Evolutionary conservation across 2,329 filamentous ascomycete genomes (phyloP), one percentile per base, ranked within the genome.

Genomic region (Cercospora beticola): DNA sequence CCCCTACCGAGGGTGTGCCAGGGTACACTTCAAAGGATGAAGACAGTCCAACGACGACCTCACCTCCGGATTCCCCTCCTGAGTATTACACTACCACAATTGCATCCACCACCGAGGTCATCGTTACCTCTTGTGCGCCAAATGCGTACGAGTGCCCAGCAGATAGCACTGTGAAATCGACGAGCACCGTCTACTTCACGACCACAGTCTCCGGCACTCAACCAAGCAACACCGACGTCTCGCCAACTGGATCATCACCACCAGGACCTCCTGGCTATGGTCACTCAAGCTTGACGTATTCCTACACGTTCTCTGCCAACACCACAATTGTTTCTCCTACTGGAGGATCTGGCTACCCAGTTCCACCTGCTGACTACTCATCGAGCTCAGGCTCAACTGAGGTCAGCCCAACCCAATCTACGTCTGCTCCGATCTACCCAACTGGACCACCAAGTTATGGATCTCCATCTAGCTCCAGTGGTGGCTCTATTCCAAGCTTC

Each of bases 101-200:
- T 73, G 82, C 79, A 73, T 76, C 77, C 61, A 83, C 82, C 66
- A 75, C 80, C 65, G 78, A 80, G 66, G 75, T 83, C 70, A 83
- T 82, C 56, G 74, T 82, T 74, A 79, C 76, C 66, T 77, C 80
- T 72, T 82, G 81, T 72, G 78, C 78, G 9, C 73, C 79, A n/a
- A 75, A 74, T 46, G 77, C 80, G 16, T 78, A 77, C 49, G 74
- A 79, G 70, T 83, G 81, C 70, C 81, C 81, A 30, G 75, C 79
- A 26, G 72, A 78, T 68, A 73, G 69, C 60, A 72, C 71, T 16
- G 70, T 75, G 6, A 72, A 79, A 26, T 71, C 78, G 43, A 83
- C 81, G 18, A 78, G 78, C 54, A 77, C 79, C 62, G 68, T 81
- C 62, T 75, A 78, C 58, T 72, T 81, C 54, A 80, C 78, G 56